Evolutionary conservation across 352 stramenopile genomes (phyloP), one percentile per base, ranked within the genome.

Genomic region (Stephanocyclus meneghinianus): DNA sequence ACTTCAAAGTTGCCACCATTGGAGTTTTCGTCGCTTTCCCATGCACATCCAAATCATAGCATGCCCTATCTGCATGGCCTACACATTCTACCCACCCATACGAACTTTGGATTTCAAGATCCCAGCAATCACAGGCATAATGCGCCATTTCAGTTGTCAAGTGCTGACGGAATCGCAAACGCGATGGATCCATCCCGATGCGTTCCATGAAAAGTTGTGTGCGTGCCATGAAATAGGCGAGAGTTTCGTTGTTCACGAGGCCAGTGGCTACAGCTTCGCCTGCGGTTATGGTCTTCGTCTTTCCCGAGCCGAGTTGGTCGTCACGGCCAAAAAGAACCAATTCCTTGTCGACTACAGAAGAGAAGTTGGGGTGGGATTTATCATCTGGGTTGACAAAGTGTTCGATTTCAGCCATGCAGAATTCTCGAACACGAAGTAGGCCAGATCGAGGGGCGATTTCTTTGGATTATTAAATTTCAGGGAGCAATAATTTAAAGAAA

Each of bases 371-470:
- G 90, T 99, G 97, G n/a, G 91, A 90, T 91, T 99, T 99, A 81
- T 99, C 95, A 74, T 98, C 96, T 0, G 97, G 97, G 86, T 99
- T 96, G 40, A 99, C 96, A 90, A 99, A 99, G 70, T 96, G 92
- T 71, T 99, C 97, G 68, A 99, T 99, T 91, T 99, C 97, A 48
- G 95, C 96, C 95, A 99, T 98, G 85, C 96, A 97, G 90, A 99
- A 99, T 92, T 99, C 97, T 53, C 97, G 95, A 48, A 99, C 97
- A 73, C 97, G 95, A 74, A 99, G 83, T 26, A 99, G 91, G 53
- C 97, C 97, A 37, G 93, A 96, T 68, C 96, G 94, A 45, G 97
- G 97, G 67, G 96, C 96, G 89, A 99, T 99, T 90, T 99, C 97
- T 89, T 56, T 97, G 95, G 47, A 99, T 81, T 26, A 21, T 56